A percentile compares a stretch with the other conserved stretches of the same genome.
Conservation (phyloP, 768 basidiomycete genomes). For the Tubosaeta sp. region DNA sequence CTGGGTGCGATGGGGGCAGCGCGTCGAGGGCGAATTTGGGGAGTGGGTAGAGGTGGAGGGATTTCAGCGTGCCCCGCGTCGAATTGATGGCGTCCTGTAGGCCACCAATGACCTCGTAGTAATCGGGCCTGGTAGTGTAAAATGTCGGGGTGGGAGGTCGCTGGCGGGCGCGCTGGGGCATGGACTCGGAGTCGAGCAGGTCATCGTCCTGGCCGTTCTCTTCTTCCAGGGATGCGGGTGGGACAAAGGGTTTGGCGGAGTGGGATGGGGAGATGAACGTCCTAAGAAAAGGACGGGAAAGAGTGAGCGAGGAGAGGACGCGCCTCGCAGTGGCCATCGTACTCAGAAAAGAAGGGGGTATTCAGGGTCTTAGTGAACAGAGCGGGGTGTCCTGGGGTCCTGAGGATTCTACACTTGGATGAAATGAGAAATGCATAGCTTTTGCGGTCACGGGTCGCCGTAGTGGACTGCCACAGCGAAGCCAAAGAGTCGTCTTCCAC, state of each 20-base stretch:
- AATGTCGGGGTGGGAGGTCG: conserved; percentile 70
- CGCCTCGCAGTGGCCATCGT: conserved; percentile 12
- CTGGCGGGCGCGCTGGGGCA: conserved; percentile 9
- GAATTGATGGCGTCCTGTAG: conserved; percentile 62
- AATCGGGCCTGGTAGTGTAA: conserved; percentile 75
- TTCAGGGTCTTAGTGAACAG: conserved; percentile 13
- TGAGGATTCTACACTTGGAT: neutral
- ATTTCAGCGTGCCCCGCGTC: conserved; percentile 55
- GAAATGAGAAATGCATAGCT: conserved; percentile 5
- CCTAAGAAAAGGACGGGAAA: neutral
- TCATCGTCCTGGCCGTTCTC: neutral
- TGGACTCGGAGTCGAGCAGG: conserved; percentile 4
- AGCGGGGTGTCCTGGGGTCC: conserved; percentile 15
- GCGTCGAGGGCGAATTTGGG: conserved; percentile 62
- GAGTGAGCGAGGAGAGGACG: conserved; percentile 1
- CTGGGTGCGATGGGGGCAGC: conserved; percentile 53
- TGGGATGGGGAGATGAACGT: neutral
- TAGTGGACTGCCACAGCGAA: neutral
- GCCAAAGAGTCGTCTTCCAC: neutral
- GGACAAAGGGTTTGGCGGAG: conserved; percentile 18
- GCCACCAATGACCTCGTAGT: conserved; percentile 65
- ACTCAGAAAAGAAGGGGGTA: conserved; percentile 5
- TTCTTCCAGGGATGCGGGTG: conserved; percentile 21
- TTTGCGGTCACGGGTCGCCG: conserved; percentile 8
- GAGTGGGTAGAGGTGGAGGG: conserved; percentile 71